A percentile compares a stretch with the other conserved stretches of the same genome.
phyloP scores from a whole-genome alignment of 2,329 filamentous ascomycete species.

The Podosphaera aphanis region DNA sequence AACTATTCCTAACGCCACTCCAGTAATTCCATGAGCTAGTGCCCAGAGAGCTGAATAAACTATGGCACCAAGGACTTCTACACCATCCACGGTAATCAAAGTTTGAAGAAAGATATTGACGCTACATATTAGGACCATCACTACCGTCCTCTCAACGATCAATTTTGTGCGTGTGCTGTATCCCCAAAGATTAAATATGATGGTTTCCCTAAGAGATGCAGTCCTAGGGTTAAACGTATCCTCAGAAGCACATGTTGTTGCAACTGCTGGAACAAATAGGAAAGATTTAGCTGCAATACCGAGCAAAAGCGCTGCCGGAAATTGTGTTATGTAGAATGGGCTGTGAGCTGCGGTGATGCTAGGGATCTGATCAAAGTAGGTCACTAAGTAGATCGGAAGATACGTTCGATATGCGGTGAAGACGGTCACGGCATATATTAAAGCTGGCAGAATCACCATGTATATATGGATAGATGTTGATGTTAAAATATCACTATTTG shows the following conservation, averaged over 20 bases:
- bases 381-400: conserved; percentile 47
- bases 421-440: conserved; percentile 52
- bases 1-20: conserved; percentile 28
- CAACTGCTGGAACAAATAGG: conserved; percentile 48
- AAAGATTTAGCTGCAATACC: conserved; percentile 53
- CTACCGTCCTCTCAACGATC: conserved; percentile 38
- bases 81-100: conserved; percentile 41
- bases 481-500: conserved; percentile 39
- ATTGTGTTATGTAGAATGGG: conserved; percentile 33
- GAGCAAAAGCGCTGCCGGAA: conserved; percentile 31
- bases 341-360: conserved; percentile 45
- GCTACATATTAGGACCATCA: conserved; percentile 32
- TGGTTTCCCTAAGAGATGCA: conserved; percentile 43
- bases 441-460: conserved; percentile 43
- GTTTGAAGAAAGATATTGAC: conserved; percentile 39
- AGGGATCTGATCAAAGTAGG: conserved; percentile 49
- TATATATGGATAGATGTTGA: conserved; percentile 38
- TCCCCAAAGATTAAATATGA: conserved; percentile 51
- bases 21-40: conserved; percentile 35
- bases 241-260: conserved; percentile 23
- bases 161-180: conserved; percentile 38
- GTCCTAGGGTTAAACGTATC: conserved; percentile 36
- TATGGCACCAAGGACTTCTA: conserved; percentile 44
- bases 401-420: conserved; percentile 45
- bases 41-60: conserved; percentile 58